These are phyloP conservation scores for Candida takata DNA, from an alignment of 805 yeast genomes.

Conservation along the genomic window DNA sequence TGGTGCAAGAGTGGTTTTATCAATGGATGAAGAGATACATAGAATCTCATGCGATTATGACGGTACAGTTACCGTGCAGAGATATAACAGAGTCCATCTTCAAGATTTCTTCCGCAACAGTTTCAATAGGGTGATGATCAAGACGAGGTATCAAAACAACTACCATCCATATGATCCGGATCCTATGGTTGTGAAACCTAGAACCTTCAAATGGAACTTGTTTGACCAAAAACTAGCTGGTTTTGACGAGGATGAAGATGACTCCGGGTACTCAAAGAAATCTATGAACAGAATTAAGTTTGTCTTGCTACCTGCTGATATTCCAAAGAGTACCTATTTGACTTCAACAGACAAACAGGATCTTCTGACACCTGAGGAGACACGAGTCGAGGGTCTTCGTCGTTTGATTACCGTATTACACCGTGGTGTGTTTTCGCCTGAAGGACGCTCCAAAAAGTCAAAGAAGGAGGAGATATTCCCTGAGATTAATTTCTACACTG, in stretches of 20 bases:
- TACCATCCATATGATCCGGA: slow-evolving; percentile 54
- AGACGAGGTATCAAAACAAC: slow-evolving; percentile 70
- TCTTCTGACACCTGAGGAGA: slow-evolving; percentile 70
- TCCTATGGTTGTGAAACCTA: slow-evolving; percentile 44
- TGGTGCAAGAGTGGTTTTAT: slow-evolving; percentile 66
- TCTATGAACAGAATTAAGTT: slow-evolving; percentile 63
- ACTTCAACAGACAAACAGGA: slow-evolving; percentile 45
- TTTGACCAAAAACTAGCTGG: slow-evolving; percentile 92
- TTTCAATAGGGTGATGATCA: slow-evolving; percentile 49
- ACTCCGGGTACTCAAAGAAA: slow-evolving; percentile 43
- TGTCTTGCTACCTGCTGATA: slow-evolving; percentile 75
- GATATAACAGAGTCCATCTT: slow-evolving; percentile 43
- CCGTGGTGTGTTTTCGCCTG: slow-evolving; percentile 43
- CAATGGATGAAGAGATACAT: slow-evolving; percentile 79
- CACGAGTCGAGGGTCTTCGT: slow-evolving; percentile 85
- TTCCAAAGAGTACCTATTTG: slow-evolving; percentile 43
- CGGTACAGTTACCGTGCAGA: slow-evolving; percentile 71
- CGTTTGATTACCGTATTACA: slow-evolving; percentile 58
- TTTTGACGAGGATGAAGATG: slow-evolving; percentile 71
- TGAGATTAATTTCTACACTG: slow-evolving; percentile 82
- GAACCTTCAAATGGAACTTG: slow-evolving; percentile 78
- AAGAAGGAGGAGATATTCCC: slow-evolving; percentile 49
- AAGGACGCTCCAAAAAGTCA: slow-evolving; percentile 29
- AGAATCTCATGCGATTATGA: slow-evolving; percentile 67
- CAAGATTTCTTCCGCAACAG: slow-evolving; percentile 24